Evolutionary conservation across 2,329 filamentous ascomycete species (phyloP), one percentile per base, ranked within the genome.

Genomic region (Gaeumannomyces sp.): DNA sequence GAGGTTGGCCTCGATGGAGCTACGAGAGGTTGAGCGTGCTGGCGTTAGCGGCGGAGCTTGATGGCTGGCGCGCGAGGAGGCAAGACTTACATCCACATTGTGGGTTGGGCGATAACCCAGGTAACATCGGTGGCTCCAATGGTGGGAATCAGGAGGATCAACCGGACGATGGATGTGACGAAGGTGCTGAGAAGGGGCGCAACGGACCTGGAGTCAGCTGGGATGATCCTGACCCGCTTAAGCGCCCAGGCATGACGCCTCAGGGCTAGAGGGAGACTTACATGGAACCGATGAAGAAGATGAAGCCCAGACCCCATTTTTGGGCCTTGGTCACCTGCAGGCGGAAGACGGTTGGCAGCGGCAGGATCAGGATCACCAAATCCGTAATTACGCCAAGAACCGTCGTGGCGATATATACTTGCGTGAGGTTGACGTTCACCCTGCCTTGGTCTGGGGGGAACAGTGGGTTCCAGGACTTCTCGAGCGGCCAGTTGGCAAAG

Each of bases 391-490:
- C 80, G 65, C 82, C 82, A 25, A 79, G 72, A 3, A 75, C 77
- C 0, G 80, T 79, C 19, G 81, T 82, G 50, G 77, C 75, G 38
- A 83, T 77, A 69, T 82, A 83, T 31, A 83, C 76, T 1, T 76
- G 72, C n/a, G 79, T 75, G 28, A 77, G 75, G 60, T 80, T 73
- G 58, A 84, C 73, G 65, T 81, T 84, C n/a, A 29, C 31, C 27
- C 29, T 29, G 29, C 29, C 29, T 6, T 29, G 60, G 71, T 66
- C 67, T 79, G 66, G 59, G 72, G 57, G 65, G 67, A 7, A 73
- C 68, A 3, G 65, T 68, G 0, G 72, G 59, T 31, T 77, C 72
- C 71, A 73, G 80, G 7, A 69, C 70, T 19, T 72, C 6, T 68
- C 66, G 14, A 78, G 66, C 0, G 78, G 78, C 0, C 65, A 67